Base-by-base conservation (phyloP, 768 basidiomycete species). In the Sporobolomyces roseus region DNA sequence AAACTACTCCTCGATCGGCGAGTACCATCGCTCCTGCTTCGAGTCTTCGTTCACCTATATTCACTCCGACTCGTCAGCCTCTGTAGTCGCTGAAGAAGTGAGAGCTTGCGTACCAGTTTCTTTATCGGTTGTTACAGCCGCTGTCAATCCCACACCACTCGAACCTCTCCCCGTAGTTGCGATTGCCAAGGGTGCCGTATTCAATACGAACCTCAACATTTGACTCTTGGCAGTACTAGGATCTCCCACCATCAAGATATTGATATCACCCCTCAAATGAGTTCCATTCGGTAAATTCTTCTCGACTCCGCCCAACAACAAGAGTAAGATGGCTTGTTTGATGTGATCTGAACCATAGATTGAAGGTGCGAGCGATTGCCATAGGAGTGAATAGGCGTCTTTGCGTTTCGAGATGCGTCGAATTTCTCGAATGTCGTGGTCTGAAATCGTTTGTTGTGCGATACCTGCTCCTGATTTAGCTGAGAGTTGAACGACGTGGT, bases 21-120 rank as follows among this genome's bases (percentile, higher is more conserved):
- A 99, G 87, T 61, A 99, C 96, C 96, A 99, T 99, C 17, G 96
- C 96, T 50, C 96, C 96, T 5, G 96, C 96, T 81, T 99, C 96
- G 58, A 99, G 84, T 70, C 96, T 83, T 67, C 96, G 86, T 77
- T 99, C 96, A 61, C 80, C 79, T 78, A 69, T 62, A 46, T 30
- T 23, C 17, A 32, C 13, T 4, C 9, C n/a, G n/a, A n/a, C n/a
- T 67, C 96, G 86, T 77, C 98, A 96, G 61, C 80, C 79, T 78
- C 69, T 62, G 41, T 30, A 13, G 16, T n/a, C 13, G 1, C 9
- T 23, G 21, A 38, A 4, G 30, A 54, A 36, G 25, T 7, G 27
- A 50, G 49, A 50, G 49, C 13, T 41, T 29, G 23, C 32, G 25
- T 32, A 78, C 93, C 94, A 21, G 96, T 98, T 77, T 99, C 96